These are phyloP conservation scores for Thuja plicata DNA, from an alignment of 83 land plant genomes.

Conservation along the genomic window DNA sequence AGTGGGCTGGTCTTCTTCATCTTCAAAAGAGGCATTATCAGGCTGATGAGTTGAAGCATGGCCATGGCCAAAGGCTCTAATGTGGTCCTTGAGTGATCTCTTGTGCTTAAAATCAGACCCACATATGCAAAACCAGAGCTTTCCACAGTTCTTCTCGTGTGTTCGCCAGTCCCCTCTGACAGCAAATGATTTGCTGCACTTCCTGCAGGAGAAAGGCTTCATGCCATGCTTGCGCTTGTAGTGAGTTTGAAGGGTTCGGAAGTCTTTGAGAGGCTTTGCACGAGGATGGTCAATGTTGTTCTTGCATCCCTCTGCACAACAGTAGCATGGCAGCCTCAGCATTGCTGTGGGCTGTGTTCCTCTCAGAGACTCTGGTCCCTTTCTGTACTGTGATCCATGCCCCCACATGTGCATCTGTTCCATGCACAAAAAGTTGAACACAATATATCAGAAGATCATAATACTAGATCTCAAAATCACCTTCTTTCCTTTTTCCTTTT, in stretches of 20 bases:
- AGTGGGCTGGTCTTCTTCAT: conserved; percentile 50
- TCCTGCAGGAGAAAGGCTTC: conserved; percentile 75
- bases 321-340: conserved; percentile 84
- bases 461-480: neutral
- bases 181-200: conserved; percentile 76
- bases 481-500: neutral
- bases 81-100: conserved; percentile 82
- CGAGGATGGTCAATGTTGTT: conserved; percentile 80
- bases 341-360: conserved; percentile 86
- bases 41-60: conserved; percentile 50
- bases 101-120: conserved; percentile 92
- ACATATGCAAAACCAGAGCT: conserved; percentile 81
- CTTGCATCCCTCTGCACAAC: conserved; percentile 84
- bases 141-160: conserved; percentile 89
- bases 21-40: conserved; percentile 37
- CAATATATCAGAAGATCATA: neutral
- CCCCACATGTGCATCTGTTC: conserved; percentile 96
- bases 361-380: conserved; percentile 83
- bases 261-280: conserved; percentile 76
- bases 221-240: conserved; percentile 89
- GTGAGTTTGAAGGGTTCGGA: conserved; percentile 84
- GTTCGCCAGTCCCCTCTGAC: conserved; percentile 83
- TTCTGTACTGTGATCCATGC: conserved; percentile 88
- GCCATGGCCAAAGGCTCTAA: conserved; percentile 73
- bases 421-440: neutral